Evolutionary conservation across 78 protist species (phyloP), one percentile per base, ranked within the genome.

Genomic region (Cavenderia fasciculata): DNA sequence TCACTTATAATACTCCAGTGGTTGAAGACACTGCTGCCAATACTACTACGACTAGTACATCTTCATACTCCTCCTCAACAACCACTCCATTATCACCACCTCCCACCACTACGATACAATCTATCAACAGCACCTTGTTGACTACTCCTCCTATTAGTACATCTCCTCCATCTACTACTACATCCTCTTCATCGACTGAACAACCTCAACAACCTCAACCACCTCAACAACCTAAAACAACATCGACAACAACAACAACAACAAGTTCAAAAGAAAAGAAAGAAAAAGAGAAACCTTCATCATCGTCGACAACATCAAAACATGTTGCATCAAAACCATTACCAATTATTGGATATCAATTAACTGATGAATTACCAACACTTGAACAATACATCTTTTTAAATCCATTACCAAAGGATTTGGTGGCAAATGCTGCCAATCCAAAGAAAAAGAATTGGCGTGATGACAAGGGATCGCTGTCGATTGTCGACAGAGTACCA

Each of bases 391-490:
- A 31, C 11, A 41, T 43, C 25, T 31, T 40, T 43, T 29, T 23
- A 23, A 54, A 74, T 0, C 65, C 33, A 52, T 18, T 4, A 36
- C 25, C 12, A 29, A 57, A 57, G 16, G 70, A 57, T 7, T 43
- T 23, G 33, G 16, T 59, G 11, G 19, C 75, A 38, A 31, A 43
- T n/a, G 7, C 74, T 25, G 23, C 62, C 8, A 62, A 72, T 1
- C 27, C 29, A 4, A 68, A 82, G 44, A 65, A 68, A 16, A 40
- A 52, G 40, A 62, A 61, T 25, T 82, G 90, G 90, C 65, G 44
- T 25, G 90, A 82, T 56, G 90, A 82, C 14, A 82, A 82, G 29
- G 78, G 78, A 33, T 76, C 79, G 10, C 34, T 70, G 10, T 56
- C 78, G 21, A 78, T 68, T 25, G 71, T 57, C 31, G 65, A 82